phyloP scores from a whole-genome alignment of 176 grass and related monocot species.

The Secale cereale region DNA sequence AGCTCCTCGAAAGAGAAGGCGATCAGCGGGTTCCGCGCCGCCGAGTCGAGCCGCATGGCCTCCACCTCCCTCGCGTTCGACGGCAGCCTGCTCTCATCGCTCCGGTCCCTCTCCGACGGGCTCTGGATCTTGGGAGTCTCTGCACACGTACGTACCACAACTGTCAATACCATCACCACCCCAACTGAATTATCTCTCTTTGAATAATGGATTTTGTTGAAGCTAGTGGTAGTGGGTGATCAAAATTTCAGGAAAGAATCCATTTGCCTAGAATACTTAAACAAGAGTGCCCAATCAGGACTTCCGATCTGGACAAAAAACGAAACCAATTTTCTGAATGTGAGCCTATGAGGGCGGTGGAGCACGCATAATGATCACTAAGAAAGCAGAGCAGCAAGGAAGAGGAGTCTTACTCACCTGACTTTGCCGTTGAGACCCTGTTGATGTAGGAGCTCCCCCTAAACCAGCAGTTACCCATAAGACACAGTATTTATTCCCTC shows the following conservation, averaged over 20 bases:
- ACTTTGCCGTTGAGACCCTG: constrained; percentile 62
- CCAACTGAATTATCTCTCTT: background rate
- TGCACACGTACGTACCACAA: background rate
- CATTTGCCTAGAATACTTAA: background rate
- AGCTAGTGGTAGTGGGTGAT: background rate
- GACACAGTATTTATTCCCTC: background rate
- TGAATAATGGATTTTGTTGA: too few species aligned
- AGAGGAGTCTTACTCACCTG: constrained; percentile 38
- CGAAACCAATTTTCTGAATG: background rate
- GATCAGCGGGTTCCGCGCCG: constrained; percentile 51
- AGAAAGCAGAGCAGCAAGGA: background rate
- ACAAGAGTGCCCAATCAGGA: constrained; percentile 7
- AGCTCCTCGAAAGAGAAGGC: constrained; percentile 73
- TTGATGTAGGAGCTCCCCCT: constrained; percentile 23
- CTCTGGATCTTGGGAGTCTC: constrained; percentile 59
- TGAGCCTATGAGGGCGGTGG: background rate
- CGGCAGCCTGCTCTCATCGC: constrained; percentile 53
- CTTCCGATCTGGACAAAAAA: background rate
- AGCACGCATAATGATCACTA: background rate
- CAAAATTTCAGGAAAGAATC: background rate
- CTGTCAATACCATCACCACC: constrained; percentile 3
- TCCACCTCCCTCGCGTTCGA: constrained; percentile 71
- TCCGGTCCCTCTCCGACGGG: constrained; percentile 54
- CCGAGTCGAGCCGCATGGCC: constrained; percentile 43
- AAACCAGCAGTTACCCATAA: constrained; percentile 73